These are phyloP conservation scores for Penicillium glabrum DNA, from an alignment of 2,329 filamentous ascomycete genomes.

Conservation along the genomic window DNA sequence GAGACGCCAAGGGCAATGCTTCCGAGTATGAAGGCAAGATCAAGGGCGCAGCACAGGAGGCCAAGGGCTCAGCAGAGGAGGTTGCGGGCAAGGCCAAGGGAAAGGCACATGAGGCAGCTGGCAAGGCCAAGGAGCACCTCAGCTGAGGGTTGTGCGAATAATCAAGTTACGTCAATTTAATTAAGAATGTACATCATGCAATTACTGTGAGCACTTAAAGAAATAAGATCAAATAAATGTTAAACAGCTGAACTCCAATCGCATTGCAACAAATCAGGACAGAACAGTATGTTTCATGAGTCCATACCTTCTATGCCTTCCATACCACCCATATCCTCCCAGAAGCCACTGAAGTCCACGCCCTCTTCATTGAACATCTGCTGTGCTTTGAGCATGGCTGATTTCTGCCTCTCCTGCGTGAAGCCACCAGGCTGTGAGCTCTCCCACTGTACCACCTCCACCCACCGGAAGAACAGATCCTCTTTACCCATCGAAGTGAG, in stretches of 20 bases:
- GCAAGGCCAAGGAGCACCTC: conserved; percentile 26
- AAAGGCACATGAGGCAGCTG: conserved; percentile 24
- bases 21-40: conserved; percentile 30
- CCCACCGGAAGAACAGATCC: conserved; percentile 86
- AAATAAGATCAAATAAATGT: background rate
- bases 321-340: conserved; percentile 67
- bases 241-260: background rate
- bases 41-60: conserved; percentile 37
- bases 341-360: conserved; percentile 80
- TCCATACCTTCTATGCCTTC: conserved; percentile 44
- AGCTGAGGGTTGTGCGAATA: background rate
- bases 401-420: conserved; percentile 69
- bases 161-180: background rate
- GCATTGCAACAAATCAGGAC: background rate
- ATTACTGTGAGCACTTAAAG: background rate
- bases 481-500: conserved; percentile 78
- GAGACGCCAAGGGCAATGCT: conserved; percentile 33
- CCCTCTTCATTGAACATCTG: conserved; percentile 71
- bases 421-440: conserved; percentile 77
- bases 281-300: background rate
- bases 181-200: background rate
- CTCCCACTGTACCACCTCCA: conserved; percentile 89
- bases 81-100: conserved; percentile 28
- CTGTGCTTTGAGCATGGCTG: conserved; percentile 71
- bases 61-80: conserved; percentile 37